Evolutionary conservation across 805 yeast species (phyloP).

Genomic region (Saturnispora quitensis): DNA sequence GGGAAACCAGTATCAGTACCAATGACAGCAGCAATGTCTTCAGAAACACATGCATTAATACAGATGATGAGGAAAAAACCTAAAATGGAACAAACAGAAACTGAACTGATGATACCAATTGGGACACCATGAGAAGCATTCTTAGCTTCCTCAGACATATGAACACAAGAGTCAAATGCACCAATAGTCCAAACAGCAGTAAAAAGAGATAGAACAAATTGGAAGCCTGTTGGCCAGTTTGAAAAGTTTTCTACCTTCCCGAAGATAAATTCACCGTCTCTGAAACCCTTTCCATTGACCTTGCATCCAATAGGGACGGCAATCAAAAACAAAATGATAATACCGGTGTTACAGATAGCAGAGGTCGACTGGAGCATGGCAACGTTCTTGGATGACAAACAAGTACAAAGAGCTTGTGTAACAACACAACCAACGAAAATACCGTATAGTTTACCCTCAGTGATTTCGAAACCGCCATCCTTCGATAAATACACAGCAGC

Average conservation of each 20-base stretch:
- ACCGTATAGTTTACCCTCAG: slow-evolving; percentile 42
- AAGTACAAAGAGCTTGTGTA: slow-evolving; percentile 39
- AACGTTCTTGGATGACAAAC: slow-evolving; percentile 45
- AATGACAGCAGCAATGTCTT: slow-evolving; percentile 37
- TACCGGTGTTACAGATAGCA: slow-evolving; percentile 38
- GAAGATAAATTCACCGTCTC: slow-evolving; percentile 46
- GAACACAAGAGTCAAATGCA: slow-evolving; percentile 70
- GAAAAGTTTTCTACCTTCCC: slow-evolving; percentile 46
- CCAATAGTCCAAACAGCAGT: slow-evolving; percentile 66
- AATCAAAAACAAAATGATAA: slow-evolving; percentile 46
- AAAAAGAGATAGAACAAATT: slow-evolving; percentile 46
- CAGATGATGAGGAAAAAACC: slow-evolving; percentile 53
- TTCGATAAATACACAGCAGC: slow-evolving; percentile 35
- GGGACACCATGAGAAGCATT: slow-evolving; percentile 60
- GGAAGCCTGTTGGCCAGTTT: slow-evolving; percentile 53
- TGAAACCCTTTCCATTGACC: slow-evolving; percentile 39
- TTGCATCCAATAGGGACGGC: slow-evolving; percentile 39
- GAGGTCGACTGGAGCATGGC: slow-evolving; percentile 44
- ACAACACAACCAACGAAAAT: slow-evolving; percentile 43
- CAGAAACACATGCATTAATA: slow-evolving; percentile 51
- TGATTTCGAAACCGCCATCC: slow-evolving; percentile 32
- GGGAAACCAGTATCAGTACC: slow-evolving; percentile 50
- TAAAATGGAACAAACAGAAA: slow-evolving; percentile 43
- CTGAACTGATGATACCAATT: slow-evolving; percentile 51
- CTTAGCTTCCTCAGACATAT: slow-evolving; percentile 59